Percentiles rank a stretch among this genome's conserved stretches.
phyloP scores from a whole-genome alignment of 371 early-diverging fungal genomes.

The Thermomucor indicae-seudaticae region DNA sequence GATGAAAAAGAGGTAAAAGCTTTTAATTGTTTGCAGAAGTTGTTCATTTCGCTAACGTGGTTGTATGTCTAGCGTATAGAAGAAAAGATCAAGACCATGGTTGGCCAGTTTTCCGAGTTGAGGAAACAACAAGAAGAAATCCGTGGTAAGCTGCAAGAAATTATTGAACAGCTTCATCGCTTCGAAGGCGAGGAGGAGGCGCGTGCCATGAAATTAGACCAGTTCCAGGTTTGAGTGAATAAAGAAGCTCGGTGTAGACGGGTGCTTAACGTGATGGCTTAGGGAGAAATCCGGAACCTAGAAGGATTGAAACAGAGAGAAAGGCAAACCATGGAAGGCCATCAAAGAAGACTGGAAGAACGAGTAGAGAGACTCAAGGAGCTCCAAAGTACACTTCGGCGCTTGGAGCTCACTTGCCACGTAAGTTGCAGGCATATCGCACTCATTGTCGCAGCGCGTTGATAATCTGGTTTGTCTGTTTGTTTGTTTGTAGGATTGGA shows the following conservation, averaged over 20 bases:
- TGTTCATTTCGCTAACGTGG: too few relatives aligned
- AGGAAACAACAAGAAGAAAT: background rate
- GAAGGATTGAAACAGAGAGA: background rate
- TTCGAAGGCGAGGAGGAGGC: conserved; percentile 11
- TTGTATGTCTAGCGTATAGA: conserved; percentile 12
- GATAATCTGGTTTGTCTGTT: too few relatives aligned
- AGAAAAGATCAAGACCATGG: conserved; percentile 3
- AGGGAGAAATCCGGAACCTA: background rate
- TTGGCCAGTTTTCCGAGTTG: conserved; percentile 12
- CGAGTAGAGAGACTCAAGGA: background rate
- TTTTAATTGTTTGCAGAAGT: background rate
- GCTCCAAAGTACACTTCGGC: background rate
- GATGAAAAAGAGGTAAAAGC: conserved; percentile 42
- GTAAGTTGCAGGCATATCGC: background rate
- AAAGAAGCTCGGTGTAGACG: background rate
- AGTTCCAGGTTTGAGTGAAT: background rate
- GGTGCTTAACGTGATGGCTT: background rate
- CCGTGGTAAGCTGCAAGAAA: background rate
- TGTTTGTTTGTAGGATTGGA: conserved; percentile 26
- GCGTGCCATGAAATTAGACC: conserved; percentile 1
- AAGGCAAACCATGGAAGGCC: background rate
- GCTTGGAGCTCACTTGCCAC: background rate
- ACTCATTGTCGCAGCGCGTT: background rate
- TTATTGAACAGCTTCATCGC: conserved; percentile 1
- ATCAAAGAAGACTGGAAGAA: too few relatives aligned